Percentiles rank a stretch among this genome's conserved stretches.
These are phyloP conservation scores for Letharia columbiana DNA, from an alignment of 495 filamentous ascomycete genomes.

Conservation along the genomic window DNA sequence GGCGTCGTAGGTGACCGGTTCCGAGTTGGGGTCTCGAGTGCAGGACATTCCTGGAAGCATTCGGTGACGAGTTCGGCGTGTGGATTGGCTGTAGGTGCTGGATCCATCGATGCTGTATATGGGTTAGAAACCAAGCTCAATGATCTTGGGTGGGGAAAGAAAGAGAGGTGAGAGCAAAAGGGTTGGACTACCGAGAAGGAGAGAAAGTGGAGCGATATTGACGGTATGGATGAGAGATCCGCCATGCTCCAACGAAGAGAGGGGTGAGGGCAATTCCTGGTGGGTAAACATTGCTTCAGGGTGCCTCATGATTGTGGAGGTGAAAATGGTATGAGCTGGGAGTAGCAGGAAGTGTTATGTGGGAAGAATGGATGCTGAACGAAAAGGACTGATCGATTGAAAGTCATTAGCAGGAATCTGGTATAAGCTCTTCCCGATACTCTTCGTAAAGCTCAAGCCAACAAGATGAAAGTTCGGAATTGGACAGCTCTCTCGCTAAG, in stretches of 20 bases:
- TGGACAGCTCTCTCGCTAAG: neutral
- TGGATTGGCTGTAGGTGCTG: neutral
- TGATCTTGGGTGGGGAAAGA: neutral
- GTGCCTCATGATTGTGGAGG: neutral
- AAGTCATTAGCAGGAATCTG: neutral
- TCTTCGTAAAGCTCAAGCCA: neutral
- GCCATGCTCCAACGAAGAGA: neutral
- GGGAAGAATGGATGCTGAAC: neutral
- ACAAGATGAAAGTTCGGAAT: neutral
- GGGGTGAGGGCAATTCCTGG: neutral
- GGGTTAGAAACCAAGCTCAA: neutral
- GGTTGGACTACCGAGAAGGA: neutral
- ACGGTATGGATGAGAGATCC: neutral
- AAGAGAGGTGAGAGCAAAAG: neutral
- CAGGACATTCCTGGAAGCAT: neutral
- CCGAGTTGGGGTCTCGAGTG: neutral
- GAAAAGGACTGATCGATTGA: neutral
- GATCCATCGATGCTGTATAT: neutral
- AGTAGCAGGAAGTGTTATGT: neutral
- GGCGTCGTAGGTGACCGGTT: no score
- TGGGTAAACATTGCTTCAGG: neutral
- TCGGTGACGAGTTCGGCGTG: neutral
- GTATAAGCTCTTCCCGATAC: neutral
- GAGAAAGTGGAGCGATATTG: neutral
- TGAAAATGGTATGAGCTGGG: neutral